These are phyloP conservation scores for Fusarium udum DNA, from an alignment of 2,329 filamentous ascomycete genomes.

Conservation along the genomic window DNA sequence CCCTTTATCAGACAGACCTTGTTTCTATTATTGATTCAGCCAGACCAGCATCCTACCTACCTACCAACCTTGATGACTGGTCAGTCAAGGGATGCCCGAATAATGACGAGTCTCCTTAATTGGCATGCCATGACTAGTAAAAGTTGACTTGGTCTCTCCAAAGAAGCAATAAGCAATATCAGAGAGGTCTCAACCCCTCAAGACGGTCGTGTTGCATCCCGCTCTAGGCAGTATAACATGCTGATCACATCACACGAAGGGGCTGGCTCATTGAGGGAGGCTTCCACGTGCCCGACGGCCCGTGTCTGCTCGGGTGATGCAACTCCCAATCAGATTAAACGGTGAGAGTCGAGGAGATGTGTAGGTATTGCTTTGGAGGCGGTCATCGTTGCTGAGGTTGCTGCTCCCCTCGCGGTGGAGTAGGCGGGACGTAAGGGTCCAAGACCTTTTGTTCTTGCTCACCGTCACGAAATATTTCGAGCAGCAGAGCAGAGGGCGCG, in stretches of 20 bases:
- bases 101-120: slow-evolving; percentile 1
- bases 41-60: slow-evolving; percentile 4
- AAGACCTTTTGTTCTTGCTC: slow-evolving; percentile 2
- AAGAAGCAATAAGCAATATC: slow-evolving; percentile 20
- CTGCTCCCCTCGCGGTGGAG: not conserved
- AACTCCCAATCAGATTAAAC: slow-evolving; percentile 22
- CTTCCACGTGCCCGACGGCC: slow-evolving; percentile 36
- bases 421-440: slow-evolving; percentile 17
- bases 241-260: slow-evolving; percentile 36
- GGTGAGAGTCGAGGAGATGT: not conserved
- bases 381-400: not conserved
- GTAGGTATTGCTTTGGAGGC: slow-evolving; percentile 5
- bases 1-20: slow-evolving; percentile 2
- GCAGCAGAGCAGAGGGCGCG: slow-evolving; percentile 17
- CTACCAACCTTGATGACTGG: slow-evolving; percentile 1
- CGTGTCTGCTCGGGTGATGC: slow-evolving; percentile 34
- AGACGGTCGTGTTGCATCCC: slow-evolving; percentile 23
- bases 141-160: not conserved
- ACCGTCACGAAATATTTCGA: slow-evolving; percentile 3
- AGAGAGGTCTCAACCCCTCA: slow-evolving; percentile 13
- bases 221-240: slow-evolving; percentile 20
- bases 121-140: slow-evolving; percentile 10
- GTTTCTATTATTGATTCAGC: slow-evolving; percentile 8
- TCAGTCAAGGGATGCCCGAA: not conserved
- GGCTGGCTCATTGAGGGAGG: slow-evolving; percentile 9